Conservation (phyloP, 805 yeast species). For the Saccharomycopsis javanensis region DNA sequence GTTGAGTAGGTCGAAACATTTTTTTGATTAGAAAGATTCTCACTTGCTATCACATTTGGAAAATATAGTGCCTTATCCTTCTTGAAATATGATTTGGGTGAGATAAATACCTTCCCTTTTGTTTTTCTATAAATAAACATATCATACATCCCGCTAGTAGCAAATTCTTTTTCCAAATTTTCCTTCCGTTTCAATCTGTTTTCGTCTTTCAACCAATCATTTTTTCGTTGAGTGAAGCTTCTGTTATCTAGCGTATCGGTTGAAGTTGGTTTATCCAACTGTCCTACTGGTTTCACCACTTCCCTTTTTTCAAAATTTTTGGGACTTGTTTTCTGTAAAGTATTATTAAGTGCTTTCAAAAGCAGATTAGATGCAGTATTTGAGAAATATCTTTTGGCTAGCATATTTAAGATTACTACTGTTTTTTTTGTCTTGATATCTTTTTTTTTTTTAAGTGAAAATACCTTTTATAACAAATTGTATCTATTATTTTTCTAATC, state of each 20-base stretch:
- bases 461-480: too few species aligned
- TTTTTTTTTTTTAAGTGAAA: too few species aligned
- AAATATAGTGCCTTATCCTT: constrained; percentile 65
- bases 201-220: constrained; percentile 40
- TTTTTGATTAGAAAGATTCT: constrained; percentile 28
- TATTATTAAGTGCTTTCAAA: constrained; percentile 11
- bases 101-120: constrained; percentile 72
- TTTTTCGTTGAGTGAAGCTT: constrained; percentile 30
- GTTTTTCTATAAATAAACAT: constrained; percentile 58
- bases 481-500: too few species aligned
- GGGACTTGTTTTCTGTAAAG: constrained; percentile 16
- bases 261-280: constrained; percentile 29
- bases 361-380: background rate
- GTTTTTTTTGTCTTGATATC: background rate
- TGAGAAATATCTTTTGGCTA: constrained; percentile 5
- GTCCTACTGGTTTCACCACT: constrained; percentile 41
- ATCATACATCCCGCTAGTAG: constrained; percentile 59
- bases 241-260: constrained; percentile 35
- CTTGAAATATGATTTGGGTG: constrained; percentile 75
- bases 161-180: constrained; percentile 52
- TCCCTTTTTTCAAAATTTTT: constrained; percentile 11
- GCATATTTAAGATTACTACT: background rate
- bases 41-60: constrained; percentile 50
- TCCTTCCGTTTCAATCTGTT: constrained; percentile 36
- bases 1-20: constrained; percentile 17